Percentiles rank a stretch among this genome's conserved stretches.
Conservation (phyloP, 768 basidiomycete genomes). For the Suillus subluteus region DNA sequence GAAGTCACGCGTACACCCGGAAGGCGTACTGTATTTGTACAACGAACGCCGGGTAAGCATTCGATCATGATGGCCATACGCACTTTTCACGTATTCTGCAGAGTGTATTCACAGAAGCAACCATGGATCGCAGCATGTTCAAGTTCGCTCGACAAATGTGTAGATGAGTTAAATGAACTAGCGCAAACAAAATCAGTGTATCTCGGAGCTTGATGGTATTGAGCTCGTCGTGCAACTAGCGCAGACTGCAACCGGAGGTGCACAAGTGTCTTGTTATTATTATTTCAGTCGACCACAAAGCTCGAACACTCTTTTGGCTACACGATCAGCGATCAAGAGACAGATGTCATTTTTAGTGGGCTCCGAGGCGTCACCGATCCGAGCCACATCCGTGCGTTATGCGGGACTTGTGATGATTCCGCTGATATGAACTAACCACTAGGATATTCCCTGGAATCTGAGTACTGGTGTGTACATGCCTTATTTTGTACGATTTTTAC, state of each 20-base stretch:
- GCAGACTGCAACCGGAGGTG: neutral
- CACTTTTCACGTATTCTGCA: neutral
- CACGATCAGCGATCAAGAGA: neutral
- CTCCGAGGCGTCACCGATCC: neutral
- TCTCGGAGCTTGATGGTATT: neutral
- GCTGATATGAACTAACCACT: neutral
- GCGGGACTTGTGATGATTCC: no score
- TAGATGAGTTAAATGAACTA: neutral
- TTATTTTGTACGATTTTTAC: constrained; percentile 2
- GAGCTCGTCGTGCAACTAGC: constrained; percentile 3
- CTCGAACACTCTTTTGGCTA: constrained; percentile 8
- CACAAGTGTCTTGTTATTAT: constrained; percentile 1
- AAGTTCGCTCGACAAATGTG: neutral
- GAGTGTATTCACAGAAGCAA: neutral
- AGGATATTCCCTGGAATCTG: constrained; percentile 9
- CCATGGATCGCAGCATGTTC: neutral
- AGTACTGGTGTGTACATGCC: constrained; percentile 10
- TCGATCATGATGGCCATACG: neutral
- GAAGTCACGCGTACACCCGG: neutral
- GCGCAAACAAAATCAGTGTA: neutral
- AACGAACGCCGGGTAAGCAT: neutral
- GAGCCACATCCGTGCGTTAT: constrained; percentile 11
- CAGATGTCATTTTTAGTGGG: neutral
- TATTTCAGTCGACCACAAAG: constrained; percentile 10
- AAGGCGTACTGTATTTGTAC: neutral